phyloP scores from a whole-genome alignment of 2,329 filamentous ascomycete species.

The Capronia coronata region DNA sequence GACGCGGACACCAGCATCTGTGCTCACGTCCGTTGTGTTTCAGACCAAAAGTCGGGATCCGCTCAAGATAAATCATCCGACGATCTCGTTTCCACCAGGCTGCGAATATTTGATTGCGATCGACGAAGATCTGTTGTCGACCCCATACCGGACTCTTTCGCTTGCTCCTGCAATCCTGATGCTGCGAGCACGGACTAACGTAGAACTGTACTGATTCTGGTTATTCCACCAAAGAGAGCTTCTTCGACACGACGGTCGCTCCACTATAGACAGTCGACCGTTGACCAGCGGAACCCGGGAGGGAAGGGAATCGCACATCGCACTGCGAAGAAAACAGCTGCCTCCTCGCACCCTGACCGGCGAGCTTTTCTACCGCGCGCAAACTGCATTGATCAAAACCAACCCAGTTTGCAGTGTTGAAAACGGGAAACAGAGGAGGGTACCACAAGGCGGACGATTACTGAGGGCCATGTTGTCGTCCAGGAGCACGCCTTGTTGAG shows the following conservation, averaged over 20 bases:
- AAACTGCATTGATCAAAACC: neutral
- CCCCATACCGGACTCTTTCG: conserved; percentile 11
- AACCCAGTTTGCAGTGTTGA: neutral
- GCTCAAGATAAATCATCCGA: conserved; percentile 8
- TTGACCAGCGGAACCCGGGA: neutral
- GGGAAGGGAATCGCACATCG: neutral
- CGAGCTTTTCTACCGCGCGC: too few relatives aligned
- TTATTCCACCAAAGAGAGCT: conserved; percentile 1
- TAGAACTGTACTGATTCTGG: conserved; percentile 12
- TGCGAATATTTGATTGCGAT: conserved; percentile 24
- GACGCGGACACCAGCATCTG: conserved; percentile 7
- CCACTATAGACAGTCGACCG: neutral
- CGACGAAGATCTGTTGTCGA: conserved; percentile 17
- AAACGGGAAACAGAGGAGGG: too few relatives aligned
- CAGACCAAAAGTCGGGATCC: conserved; percentile 12
- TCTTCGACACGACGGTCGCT: neutral
- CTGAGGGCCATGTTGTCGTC: neutral
- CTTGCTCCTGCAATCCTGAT: conserved; percentile 4
- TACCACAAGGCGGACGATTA: too few relatives aligned
- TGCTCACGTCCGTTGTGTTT: conserved; percentile 13
- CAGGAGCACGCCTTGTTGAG: neutral
- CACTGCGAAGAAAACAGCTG: neutral
- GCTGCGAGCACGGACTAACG: conserved; percentile 12
- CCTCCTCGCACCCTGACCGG: neutral
- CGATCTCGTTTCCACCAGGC: conserved; percentile 8